A percentile compares a stretch with the other conserved stretches of the same genome.
phyloP scores from a whole-genome alignment of 805 yeast species.

The Suhomyces sp. region DNA sequence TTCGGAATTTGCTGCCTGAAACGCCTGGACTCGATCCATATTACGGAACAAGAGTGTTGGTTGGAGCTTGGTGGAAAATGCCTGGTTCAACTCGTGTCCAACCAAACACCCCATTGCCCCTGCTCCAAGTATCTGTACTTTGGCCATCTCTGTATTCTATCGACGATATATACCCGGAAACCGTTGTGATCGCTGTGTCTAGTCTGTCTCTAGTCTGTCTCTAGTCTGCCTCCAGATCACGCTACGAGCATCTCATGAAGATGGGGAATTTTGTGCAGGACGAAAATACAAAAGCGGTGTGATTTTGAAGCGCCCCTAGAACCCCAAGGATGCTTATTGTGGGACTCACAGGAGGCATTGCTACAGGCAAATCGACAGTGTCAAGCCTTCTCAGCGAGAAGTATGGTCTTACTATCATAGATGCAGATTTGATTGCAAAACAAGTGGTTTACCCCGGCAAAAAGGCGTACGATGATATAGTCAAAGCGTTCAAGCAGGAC shows the following conservation, averaged over 20 bases:
- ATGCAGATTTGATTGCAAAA: constrained; percentile 88
- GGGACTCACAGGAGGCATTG: constrained; percentile 98
- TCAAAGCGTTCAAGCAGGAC: constrained; percentile 52
- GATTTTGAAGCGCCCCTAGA: background rate
- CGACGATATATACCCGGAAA: no score
- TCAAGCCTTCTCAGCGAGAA: constrained; percentile 54
- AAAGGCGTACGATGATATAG: constrained; percentile 64
- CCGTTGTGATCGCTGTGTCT: background rate
- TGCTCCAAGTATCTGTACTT: constrained; percentile 48
- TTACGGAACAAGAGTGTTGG: constrained; percentile 36
- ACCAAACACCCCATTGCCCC: constrained; percentile 53
- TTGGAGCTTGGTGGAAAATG: constrained; percentile 39
- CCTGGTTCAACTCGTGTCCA: constrained; percentile 42
- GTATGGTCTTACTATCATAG: constrained; percentile 61
- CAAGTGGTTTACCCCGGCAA: constrained; percentile 81
- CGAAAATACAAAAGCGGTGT: background rate
- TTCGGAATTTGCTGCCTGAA: constrained; percentile 38
- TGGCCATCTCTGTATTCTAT: background rate
- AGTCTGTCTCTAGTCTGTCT: background rate
- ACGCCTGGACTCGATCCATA: constrained; percentile 39
- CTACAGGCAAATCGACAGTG: constrained; percentile 94
- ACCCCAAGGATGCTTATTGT: constrained; percentile 66
- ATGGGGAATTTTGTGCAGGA: background rate
- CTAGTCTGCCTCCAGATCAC: background rate
- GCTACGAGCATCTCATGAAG: background rate